Percentiles rank a stretch among this genome's conserved stretches.
These are phyloP conservation scores for Rhizoclosmatium globosum DNA, from an alignment of 192 early-diverging fungal genomes.

Conservation along the genomic window DNA sequence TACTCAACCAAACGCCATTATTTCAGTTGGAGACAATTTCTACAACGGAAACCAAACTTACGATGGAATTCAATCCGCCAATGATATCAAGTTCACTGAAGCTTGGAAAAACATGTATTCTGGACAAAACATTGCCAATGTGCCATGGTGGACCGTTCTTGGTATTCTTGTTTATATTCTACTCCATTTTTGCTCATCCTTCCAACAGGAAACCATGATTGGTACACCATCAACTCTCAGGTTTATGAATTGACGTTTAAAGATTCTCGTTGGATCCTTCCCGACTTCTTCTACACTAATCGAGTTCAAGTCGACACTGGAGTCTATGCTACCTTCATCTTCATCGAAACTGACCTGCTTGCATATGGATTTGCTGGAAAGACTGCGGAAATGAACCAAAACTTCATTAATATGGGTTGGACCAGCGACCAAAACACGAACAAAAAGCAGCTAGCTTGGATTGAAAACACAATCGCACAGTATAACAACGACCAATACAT, in stretches of 20 bases:
- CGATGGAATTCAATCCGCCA: constrained; percentile 19
- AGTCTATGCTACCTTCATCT: constrained; percentile 28
- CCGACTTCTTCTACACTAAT: constrained; percentile 33
- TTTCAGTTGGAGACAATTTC: constrained; percentile 37
- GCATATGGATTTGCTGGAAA: neutral
- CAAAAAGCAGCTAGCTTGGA: constrained; percentile 36
- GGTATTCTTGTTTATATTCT: neutral
- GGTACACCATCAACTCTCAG: constrained; percentile 10
- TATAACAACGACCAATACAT: constrained; percentile 28
- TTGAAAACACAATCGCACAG: constrained; percentile 10
- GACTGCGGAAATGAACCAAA: constrained; percentile 1
- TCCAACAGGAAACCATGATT: constrained; percentile 29
- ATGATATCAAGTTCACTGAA: constrained; percentile 25
- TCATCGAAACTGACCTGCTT: constrained; percentile 39
- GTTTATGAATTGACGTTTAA: constrained; percentile 1
- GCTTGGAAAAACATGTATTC: constrained; percentile 14
- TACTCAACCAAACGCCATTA: constrained; percentile 2
- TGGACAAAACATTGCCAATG: neutral
- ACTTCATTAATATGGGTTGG: constrained; percentile 24
- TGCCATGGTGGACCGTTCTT: constrained; percentile 33
- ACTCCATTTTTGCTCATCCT: neutral
- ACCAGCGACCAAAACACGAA: neutral
- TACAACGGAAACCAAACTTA: constrained; percentile 2
- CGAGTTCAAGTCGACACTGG: constrained; percentile 13
- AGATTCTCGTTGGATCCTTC: constrained; percentile 13